These are phyloP conservation scores for Diaporthe longicolla DNA, from an alignment of 2,329 filamentous ascomycete genomes.

Conservation along the genomic window DNA sequence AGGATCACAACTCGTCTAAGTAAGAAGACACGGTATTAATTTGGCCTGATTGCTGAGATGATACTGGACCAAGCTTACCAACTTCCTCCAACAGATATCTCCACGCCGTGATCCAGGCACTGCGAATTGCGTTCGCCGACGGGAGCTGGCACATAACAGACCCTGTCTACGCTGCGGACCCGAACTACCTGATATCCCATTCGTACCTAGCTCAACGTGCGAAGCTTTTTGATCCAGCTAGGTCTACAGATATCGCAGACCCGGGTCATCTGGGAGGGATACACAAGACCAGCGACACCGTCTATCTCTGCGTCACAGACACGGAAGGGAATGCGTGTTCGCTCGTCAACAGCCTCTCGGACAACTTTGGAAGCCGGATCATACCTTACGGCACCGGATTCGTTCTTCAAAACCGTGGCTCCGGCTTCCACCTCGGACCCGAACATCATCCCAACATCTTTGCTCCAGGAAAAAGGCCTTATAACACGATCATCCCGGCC, in stretches of 20 bases:
- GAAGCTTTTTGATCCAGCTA: slow-evolving; percentile 68
- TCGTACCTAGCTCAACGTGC: slow-evolving; percentile 80
- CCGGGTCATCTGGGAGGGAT: slow-evolving; percentile 70
- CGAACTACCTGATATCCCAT: slow-evolving; percentile 69
- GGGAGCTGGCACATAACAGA: slow-evolving; percentile 91
- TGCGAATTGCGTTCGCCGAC: slow-evolving; percentile 91
- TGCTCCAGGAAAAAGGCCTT: slow-evolving; percentile 86
- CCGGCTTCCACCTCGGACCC: slow-evolving; percentile 80
- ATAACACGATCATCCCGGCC: slow-evolving; percentile 96
- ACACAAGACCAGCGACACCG: slow-evolving; percentile 85
- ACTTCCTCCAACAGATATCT: slow-evolving; percentile 56
- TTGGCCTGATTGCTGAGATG: fast-evolving
- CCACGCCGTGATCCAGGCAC: slow-evolving; percentile 87
- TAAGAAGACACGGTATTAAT: slow-evolving; percentile 56
- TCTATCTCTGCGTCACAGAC: slow-evolving; percentile 92
- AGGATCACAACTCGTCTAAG: slow-evolving; percentile 83
- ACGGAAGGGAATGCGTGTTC: slow-evolving; percentile 87
- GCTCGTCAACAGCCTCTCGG: slow-evolving; percentile 95
- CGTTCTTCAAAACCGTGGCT: slow-evolving; percentile 90
- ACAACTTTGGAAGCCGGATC: slow-evolving; percentile 86
- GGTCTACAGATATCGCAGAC: slow-evolving; percentile 74
- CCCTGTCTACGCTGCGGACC: slow-evolving; percentile 67
- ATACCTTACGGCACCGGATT: slow-evolving; percentile 91
- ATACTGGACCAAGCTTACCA: not conserved
- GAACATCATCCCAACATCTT: slow-evolving; percentile 82